Evolutionary conservation across 2,329 filamentous ascomycete genomes (phyloP).

Genomic region (Penicillium sp.): DNA sequence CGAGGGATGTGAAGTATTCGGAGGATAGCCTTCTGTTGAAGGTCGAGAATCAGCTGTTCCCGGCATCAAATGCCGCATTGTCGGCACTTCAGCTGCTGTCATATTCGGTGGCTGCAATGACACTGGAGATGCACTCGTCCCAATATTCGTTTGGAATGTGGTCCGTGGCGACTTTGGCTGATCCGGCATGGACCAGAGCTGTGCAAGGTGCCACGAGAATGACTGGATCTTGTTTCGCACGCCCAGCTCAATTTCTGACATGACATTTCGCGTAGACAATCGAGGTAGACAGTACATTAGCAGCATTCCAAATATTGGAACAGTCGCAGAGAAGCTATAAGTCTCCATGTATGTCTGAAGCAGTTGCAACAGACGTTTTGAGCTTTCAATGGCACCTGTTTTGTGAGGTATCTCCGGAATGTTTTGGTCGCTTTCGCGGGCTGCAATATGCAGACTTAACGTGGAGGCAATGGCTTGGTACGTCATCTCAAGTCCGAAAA

Average conservation of each 20-base stretch:
- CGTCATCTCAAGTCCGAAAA: slow-evolving; percentile 34
- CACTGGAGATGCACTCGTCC: slow-evolving; percentile 1
- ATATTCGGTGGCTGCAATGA: slow-evolving; percentile 9
- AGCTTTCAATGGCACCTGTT: slow-evolving; percentile 33
- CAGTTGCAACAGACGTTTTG: slow-evolving; percentile 33
- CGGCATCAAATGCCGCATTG: slow-evolving; percentile 6
- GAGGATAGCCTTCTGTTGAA: slow-evolving; percentile 1
- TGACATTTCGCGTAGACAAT: slow-evolving; percentile 2
- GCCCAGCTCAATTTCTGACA: slow-evolving; percentile 24
- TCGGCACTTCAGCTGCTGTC: slow-evolving; percentile 2
- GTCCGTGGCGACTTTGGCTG: neutral
- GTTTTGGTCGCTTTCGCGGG: slow-evolving; percentile 23
- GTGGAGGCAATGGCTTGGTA: slow-evolving; percentile 28
- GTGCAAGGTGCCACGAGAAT: slow-evolving; percentile 28
- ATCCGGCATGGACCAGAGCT: slow-evolving; percentile 25
- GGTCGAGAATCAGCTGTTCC: slow-evolving; percentile 5
- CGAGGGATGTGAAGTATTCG: slow-evolving; percentile 4
- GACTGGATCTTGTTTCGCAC: slow-evolving; percentile 28
- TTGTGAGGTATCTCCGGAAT: slow-evolving; percentile 18
- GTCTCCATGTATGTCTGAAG: slow-evolving; percentile 39
- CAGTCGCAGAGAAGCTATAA: slow-evolving; percentile 39
- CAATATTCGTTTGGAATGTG: slow-evolving; percentile 1
- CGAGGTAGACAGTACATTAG: slow-evolving; percentile 32
- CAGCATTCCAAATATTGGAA: slow-evolving; percentile 41
- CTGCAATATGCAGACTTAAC: slow-evolving; percentile 26